Conservation (phyloP, 371 early-diverging fungal genomes). For the Saksenaea oblongispora region DNA sequence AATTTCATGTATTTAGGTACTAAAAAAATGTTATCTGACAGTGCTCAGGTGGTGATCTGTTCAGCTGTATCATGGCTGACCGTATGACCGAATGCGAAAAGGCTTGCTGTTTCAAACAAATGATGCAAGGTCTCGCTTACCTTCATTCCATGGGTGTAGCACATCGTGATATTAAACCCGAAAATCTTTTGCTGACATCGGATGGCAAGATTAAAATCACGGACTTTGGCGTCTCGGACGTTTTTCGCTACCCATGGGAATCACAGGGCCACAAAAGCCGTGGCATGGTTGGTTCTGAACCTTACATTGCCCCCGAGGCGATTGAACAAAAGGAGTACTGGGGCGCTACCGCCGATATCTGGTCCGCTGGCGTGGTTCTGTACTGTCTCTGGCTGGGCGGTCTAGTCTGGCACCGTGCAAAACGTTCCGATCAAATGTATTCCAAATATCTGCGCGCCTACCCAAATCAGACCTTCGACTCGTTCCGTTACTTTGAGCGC, state of each 20-base stretch:
- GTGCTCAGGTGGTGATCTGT: conserved; percentile 86
- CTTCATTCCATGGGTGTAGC: conserved; percentile 95
- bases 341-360: conserved; percentile 78
- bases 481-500: conserved; percentile 59
- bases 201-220: conserved; percentile 90
- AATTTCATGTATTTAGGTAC: no score
- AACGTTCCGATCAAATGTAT: conserved; percentile 63
- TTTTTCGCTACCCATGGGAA: conserved; percentile 88
- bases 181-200: conserved; percentile 89
- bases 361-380: conserved; percentile 86
- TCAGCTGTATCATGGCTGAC: conserved; percentile 72
- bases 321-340: conserved; percentile 71
- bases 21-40: no score
- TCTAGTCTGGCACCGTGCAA: conserved; percentile 74
- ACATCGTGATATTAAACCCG: conserved; percentile 88
- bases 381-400: conserved; percentile 64
- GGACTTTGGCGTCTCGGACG: conserved; percentile 96
- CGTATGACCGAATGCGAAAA: conserved; percentile 76
- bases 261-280: conserved; percentile 65
- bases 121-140: conserved; percentile 87
- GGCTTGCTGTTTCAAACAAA: conserved; percentile 90
- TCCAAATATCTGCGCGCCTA: conserved; percentile 48
- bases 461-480: conserved; percentile 53
- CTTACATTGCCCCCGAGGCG: conserved; percentile 93
- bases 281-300: conserved; percentile 86